Evolutionary conservation across 1,284 basidiomycete genomes (phyloP).

Genomic region (Microbotryomycetes sp.): DNA sequence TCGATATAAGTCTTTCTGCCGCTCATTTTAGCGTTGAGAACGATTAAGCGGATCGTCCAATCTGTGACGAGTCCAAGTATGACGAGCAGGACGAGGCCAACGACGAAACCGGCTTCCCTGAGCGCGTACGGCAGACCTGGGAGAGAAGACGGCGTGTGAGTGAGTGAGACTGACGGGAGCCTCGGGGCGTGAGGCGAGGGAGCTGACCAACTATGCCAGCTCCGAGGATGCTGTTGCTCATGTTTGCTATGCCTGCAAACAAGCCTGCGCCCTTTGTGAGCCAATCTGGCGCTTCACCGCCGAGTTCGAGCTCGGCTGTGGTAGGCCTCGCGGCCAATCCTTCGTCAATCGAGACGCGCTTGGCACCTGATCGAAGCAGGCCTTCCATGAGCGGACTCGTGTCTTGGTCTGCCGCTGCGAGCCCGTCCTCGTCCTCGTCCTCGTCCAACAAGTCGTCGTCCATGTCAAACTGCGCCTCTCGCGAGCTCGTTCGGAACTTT

Average conservation of each 20-base stretch:
- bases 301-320: constrained; percentile 38
- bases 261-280: constrained; percentile 59
- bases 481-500: constrained; percentile 34
- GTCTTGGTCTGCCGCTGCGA: constrained; percentile 4
- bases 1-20: constrained; percentile 90
- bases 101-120: constrained; percentile 44
- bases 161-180: neutral
- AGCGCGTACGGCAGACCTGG: constrained; percentile 64
- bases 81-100: constrained; percentile 72
- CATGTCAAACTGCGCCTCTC: constrained; percentile 41
- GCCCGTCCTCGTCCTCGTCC: constrained; percentile 18
- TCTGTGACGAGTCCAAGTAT: constrained; percentile 79
- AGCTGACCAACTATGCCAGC: constrained; percentile 54
- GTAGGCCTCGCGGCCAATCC: constrained; percentile 15
- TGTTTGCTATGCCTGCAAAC: constrained; percentile 63
- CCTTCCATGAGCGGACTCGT: constrained; percentile 20
- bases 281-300: constrained; percentile 43
- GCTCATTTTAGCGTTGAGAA: constrained; percentile 86
- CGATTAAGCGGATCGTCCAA: constrained; percentile 86
- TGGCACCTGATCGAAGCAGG: constrained; percentile 21
- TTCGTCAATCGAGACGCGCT: constrained; percentile 18
- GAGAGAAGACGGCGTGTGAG: constrained; percentile 6
- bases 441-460: constrained; percentile 35
- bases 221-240: constrained; percentile 90
- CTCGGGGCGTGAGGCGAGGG: neutral